Percentiles rank a stretch among this genome's conserved stretches.
These are phyloP conservation scores for Hypomontagnella submonticulosa DNA, from an alignment of 495 filamentous ascomycete genomes.

Conservation along the genomic window DNA sequence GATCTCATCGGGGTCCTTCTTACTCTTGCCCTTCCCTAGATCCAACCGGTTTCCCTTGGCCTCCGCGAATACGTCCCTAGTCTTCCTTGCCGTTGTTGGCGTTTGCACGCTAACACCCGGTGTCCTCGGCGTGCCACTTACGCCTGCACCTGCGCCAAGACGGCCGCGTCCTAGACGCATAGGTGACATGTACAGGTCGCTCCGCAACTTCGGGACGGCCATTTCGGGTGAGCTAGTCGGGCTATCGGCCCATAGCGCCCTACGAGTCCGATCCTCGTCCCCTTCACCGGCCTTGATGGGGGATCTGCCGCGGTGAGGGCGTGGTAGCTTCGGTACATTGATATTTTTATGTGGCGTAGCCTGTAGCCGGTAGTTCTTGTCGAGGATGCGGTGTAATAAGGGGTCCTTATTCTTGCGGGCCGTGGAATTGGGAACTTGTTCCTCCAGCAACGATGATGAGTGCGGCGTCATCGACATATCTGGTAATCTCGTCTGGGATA, in stretches of 20 bases:
- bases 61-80: constrained; percentile 56
- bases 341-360: constrained; percentile 79
- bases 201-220: constrained; percentile 81
- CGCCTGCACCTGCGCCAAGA: constrained; percentile 16
- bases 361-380: constrained; percentile 93
- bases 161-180: constrained; percentile 39
- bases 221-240: constrained; percentile 82
- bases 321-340: constrained; percentile 22
- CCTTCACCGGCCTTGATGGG: constrained; percentile 44
- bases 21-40: constrained; percentile 48
- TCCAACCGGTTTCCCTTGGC: constrained; percentile 40
- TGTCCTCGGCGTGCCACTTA: constrained; percentile 59
- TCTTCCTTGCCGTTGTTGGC: constrained; percentile 61
- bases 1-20: constrained; percentile 60
- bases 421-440: constrained; percentile 53
- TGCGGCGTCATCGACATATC: constrained; percentile 67
- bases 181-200: constrained; percentile 88
- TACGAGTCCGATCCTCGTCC: constrained; percentile 48
- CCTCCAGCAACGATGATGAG: constrained; percentile 49
- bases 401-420: constrained; percentile 68
- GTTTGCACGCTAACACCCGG: constrained; percentile 86
- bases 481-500: constrained; percentile 54
- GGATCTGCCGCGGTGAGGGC: constrained; percentile 38
- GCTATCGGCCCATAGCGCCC: constrained; percentile 61
- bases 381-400: constrained; percentile 85